Conservation (phyloP, 2,329 filamentous ascomycete genomes). For the Colletotrichum somersetense region DNA sequence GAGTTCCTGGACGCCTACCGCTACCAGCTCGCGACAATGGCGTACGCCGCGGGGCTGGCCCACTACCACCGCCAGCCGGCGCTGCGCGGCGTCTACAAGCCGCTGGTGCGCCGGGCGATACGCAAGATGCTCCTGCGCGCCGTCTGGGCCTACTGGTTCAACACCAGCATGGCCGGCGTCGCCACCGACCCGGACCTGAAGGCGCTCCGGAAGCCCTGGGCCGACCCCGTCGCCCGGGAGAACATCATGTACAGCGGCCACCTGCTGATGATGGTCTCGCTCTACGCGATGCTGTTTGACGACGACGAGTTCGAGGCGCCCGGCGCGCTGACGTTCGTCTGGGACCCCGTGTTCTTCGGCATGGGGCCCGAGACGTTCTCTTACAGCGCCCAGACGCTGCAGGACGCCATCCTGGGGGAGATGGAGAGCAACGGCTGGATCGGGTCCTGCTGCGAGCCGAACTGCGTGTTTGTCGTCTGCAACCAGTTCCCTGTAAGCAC, state of each 20-base stretch:
- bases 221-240: conserved; percentile 54
- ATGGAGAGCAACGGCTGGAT: conserved; percentile 56
- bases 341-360: conserved; percentile 55
- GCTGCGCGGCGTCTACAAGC: conserved; percentile 51
- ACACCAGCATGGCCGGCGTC: conserved; percentile 51
- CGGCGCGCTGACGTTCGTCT: conserved; percentile 52
- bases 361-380: conserved; percentile 52
- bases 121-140: conserved; percentile 57
- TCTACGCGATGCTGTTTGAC: conserved; percentile 58
- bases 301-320: conserved; percentile 54
- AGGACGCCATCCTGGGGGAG: conserved; percentile 51
- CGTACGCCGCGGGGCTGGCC: conserved; percentile 52
- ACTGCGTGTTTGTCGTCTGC: conserved; percentile 55
- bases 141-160: conserved; percentile 59
- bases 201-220: conserved; percentile 56
- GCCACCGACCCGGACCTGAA: conserved; percentile 52
- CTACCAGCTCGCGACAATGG: conserved; percentile 57
- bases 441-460: conserved; percentile 59
- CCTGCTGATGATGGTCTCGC: conserved; percentile 53
- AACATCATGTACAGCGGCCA: conserved; percentile 58
- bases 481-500: conserved; percentile 56
- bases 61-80: conserved; percentile 56
- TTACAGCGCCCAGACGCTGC: conserved; percentile 51
- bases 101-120: no score
- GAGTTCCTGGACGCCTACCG: conserved; percentile 54